Evolutionary conservation across 2,329 filamentous ascomycete genomes (phyloP), one percentile per base, ranked within the genome.

Genomic region (Thielaviopsis euricoi): DNA sequence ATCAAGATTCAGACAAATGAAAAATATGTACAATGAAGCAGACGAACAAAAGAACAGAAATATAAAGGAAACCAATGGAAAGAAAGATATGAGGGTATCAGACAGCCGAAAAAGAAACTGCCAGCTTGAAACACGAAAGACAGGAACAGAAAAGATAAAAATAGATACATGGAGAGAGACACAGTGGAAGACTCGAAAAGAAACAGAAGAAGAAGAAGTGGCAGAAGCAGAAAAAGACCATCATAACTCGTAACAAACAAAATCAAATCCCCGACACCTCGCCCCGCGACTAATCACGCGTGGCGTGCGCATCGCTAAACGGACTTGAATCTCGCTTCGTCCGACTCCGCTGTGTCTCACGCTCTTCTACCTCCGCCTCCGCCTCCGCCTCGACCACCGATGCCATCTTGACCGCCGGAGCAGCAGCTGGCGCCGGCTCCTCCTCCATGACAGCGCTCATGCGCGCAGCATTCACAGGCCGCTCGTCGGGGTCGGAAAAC

Each of bases 251-350:
- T 26, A 9, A 26, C 25, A 26, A 26, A 26, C 4, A 53, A 50
- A 50, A 25, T 3, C 22, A 19, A 5, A 50, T 3, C 6, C 19
- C 22, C 19, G 21, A 19, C 9, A 10, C 17, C 48, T 7, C 22
- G 10, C 48, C 48, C 19, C 21, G 9, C 19, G 10, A 12, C 68
- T 65, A 74, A 62, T 78, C 76, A 63, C 72, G 74, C 29, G 79
- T 76, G 55, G 78, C 79, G 63, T 82, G 73, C 64, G 80, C 76
- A 62, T 82, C 79, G 21, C 77, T 74, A 64, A 82, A 82, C 1
- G 78, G 79, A 63, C 77, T 80, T 59, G 65, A 65, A 55, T 69
- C 66, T 59, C 68, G 67, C 43, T 63, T 64, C 55, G 68, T 63
- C 56, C 66, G 66, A 48, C 64, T 64, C n/a, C 25, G 25, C 25